Conservation (phyloP, 1,139 yeast species). For the Geotrichum siamense region DNA sequence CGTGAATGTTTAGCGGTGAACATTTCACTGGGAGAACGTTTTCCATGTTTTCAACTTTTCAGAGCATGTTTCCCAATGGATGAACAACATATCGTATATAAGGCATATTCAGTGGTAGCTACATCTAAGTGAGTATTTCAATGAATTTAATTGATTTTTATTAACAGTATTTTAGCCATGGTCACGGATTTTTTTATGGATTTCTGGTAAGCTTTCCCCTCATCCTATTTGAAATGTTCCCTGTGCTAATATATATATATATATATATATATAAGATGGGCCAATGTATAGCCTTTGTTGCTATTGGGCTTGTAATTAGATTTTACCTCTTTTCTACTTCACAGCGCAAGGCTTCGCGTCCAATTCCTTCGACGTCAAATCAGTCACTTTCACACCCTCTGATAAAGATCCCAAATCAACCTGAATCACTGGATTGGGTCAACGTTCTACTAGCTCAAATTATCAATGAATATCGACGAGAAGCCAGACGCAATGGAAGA, state of each 20-base stretch:
- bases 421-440: slow-evolving; percentile 96
- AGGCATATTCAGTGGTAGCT: slow-evolving; percentile 9
- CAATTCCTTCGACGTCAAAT: slow-evolving; percentile 3
- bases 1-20: neutral
- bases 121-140: slow-evolving; percentile 7
- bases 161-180: slow-evolving; percentile 3
- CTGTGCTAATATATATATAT: neutral
- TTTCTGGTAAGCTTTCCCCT: slow-evolving; percentile 13
- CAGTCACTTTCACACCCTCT: slow-evolving; percentile 37
- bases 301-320: slow-evolving; percentile 65
- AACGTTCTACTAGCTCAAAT: slow-evolving; percentile 90
- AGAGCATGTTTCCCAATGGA: slow-evolving; percentile 1
- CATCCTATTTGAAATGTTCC: neutral
- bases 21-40: neutral
- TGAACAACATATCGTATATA: slow-evolving; percentile 8
- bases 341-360: slow-evolving; percentile 26
- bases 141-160: no score
- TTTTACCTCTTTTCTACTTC: slow-evolving; percentile 85
- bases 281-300: slow-evolving; percentile 70
- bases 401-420: slow-evolving; percentile 30
- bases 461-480: slow-evolving; percentile 76
- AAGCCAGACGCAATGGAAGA: slow-evolving; percentile 78
- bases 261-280: slow-evolving; percentile 39
- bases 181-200: slow-evolving; percentile 18
- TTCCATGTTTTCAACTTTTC: no score